Evolutionary conservation across 2,329 filamentous ascomycete species (phyloP), one percentile per base, ranked within the genome.

Genomic region (Hymenoscyphus albidus): DNA sequence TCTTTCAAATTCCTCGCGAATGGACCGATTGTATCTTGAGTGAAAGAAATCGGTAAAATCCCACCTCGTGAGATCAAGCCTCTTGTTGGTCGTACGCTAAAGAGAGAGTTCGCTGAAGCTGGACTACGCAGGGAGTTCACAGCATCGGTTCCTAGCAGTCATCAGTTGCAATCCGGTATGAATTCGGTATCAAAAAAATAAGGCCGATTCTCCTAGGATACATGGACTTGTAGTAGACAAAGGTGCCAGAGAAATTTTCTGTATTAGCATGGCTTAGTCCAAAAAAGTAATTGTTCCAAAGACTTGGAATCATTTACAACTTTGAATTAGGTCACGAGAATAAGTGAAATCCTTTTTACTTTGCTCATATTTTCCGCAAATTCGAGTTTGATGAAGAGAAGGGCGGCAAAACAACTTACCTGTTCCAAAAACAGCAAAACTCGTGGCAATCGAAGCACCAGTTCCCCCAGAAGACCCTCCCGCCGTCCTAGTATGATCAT

Each of bases 391-490:
- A 51, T 7, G 44, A 22, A n/a, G 16, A 51, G 44, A 22, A 5
- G 3, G 0, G 13, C 13, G 13, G 16, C 35, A 35, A 35, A 12
- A 27, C 1, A 16, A 35, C 59, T 59, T 48, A 68, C 85, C 85
- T 10, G 83, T 83, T 0, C 82, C 85, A 2, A 86, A 78, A 0
- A 89, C 78, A 1, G 82, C 83, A 63, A 89, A 81, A 27, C 81
- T 84, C 13, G 76, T 71, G 3, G 76, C 85, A 35, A 89, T 77
- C 0, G 84, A 85, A 0, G 85, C 85, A 0, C 84, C 86, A 0
- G 84, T 86, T 0, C 87, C 87, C 12, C 86, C 86, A 38, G 84
- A 87, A 56, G 83, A 86, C 0, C 87, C 87, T 3, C 87, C 87
- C 0, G 87, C 86, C 0, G 87, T 89, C n/a, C 89, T 82, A 0